A percentile compares a stretch with the other conserved stretches of the same genome.
Conservation (phyloP, 257 asterid genomes). For the Solanum habrochaites region DNA sequence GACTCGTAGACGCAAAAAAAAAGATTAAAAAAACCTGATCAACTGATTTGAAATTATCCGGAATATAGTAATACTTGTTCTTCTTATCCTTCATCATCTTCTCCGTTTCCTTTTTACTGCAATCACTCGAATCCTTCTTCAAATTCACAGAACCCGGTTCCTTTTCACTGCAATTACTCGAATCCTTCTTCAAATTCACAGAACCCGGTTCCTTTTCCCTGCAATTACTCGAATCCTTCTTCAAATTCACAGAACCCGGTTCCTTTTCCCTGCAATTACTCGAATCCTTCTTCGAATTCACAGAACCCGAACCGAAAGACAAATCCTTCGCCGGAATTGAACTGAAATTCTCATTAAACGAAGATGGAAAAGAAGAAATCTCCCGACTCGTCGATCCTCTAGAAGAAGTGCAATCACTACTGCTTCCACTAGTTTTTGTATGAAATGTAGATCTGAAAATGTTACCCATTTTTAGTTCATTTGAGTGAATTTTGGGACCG, state of each 20-base stretch:
- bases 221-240: constrained; percentile 7
- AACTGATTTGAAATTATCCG: constrained; percentile 51
- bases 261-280: constrained; percentile 4
- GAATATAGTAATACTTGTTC: constrained; percentile 46
- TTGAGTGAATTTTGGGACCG: neutral
- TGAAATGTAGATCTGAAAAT: neutral
- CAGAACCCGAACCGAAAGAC: neutral
- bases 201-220: neutral
- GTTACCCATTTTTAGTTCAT: neutral
- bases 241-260: neutral
- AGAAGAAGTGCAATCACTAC: neutral
- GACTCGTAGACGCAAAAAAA: neutral
- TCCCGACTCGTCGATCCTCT: neutral
- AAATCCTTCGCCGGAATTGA: neutral
- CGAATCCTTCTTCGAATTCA: neutral
- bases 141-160: neutral
- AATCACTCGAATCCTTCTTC: constrained; percentile 6
- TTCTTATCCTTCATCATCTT: neutral
- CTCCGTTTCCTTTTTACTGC: neutral
- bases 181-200: neutral
- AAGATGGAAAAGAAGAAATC: neutral
- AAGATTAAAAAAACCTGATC: constrained; percentile 40
- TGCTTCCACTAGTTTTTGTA: neutral
- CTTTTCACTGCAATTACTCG: constrained; percentile 1
- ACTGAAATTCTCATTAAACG: neutral